A percentile compares a stretch with the other conserved stretches of the same genome.
Evolutionary conservation across 345 rosid genomes (phyloP).

Genomic region (Eutrema japonicum): DNA sequence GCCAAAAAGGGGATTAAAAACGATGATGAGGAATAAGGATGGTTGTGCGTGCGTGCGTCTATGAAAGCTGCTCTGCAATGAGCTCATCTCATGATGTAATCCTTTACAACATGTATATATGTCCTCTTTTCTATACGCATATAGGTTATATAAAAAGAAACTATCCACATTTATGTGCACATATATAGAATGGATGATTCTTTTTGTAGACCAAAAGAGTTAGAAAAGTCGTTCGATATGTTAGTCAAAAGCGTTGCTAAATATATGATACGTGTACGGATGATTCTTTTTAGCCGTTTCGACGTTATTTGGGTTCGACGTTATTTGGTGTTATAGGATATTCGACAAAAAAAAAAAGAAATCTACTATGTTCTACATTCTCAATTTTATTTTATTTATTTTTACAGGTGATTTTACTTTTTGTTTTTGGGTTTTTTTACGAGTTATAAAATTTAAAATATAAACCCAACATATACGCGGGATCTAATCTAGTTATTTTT

Average conservation of each 20-base stretch:
- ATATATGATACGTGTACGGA: not conserved
- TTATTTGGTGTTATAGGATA: not conserved
- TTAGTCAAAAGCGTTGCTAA: conserved; percentile 1
- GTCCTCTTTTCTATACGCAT: not conserved
- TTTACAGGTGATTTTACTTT: no score
- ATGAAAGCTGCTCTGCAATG: conserved; percentile 33
- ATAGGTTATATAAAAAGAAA: not conserved
- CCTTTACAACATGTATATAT: conserved; percentile 3
- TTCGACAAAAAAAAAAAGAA: no score
- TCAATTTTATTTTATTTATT: no score
- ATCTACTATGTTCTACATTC: no score
- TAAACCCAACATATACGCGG: no score
- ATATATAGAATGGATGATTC: not conserved
- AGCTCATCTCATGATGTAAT: conserved; percentile 33
- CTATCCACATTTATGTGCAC: not conserved
- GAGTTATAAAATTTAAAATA: no score
- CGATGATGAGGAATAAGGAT: conserved; percentile 24
- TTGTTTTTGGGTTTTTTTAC: no score
- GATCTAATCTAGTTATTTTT: no score
- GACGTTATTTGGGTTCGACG: conserved; percentile 7
- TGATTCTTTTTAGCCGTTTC: not conserved
- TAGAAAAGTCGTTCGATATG: conserved; percentile 13
- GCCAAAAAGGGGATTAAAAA: not conserved
- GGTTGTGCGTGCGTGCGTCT: conserved; percentile 46
- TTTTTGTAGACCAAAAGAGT: conserved; percentile 5